Evolutionary conservation across 306 rosid genomes (phyloP), one percentile per base, ranked within the genome.

Genomic region (Quercus mongolica): DNA sequence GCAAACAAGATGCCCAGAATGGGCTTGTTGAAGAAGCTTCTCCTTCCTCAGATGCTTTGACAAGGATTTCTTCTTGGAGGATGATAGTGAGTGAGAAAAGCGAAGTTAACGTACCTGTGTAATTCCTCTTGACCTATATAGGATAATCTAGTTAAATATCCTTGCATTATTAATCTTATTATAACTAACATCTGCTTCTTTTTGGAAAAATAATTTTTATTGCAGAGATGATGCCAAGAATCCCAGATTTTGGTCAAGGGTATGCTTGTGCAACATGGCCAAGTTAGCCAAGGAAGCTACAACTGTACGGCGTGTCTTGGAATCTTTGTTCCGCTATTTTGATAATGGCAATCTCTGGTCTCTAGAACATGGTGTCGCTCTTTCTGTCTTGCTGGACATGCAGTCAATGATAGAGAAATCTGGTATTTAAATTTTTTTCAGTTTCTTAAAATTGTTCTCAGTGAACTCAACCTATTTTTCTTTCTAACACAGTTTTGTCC

Each of bases 201-300:
- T 57, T 71, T 5, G 77, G 30, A 3, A 10, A 49, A 49, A 10
- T 49, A 49, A 12, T 80, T 56, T 82, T 13, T 54, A 49, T 64
- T 75, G 25, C 56, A 91, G 92, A 78, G 95, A 89, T 70, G 84
- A 85, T 61, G 61, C 79, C 57, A 63, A 9, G 25, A 85, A 75
- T 55, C 90, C 95, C 26, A 79, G 78, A 79, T 85, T 87, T 81
- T 91, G 95, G 95, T 91, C 95, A 69, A 82, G 85, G 82, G 86
- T 85, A 78, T 89, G 95, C 88, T 64, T 91, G 71, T 82, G 89
- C 78, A 90, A 87, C 79, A 93, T 96, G 97, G 98, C 98, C 81
- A 91, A 83, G 86, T 89, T 93, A 74, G 97, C 98, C 81, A 91
- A 87, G 85, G 99, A 93, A 86, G 97, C 94, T 71, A 83, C 94